These are phyloP conservation scores for Suillus lakei DNA, from an alignment of 768 basidiomycete species.

Conservation along the genomic window DNA sequence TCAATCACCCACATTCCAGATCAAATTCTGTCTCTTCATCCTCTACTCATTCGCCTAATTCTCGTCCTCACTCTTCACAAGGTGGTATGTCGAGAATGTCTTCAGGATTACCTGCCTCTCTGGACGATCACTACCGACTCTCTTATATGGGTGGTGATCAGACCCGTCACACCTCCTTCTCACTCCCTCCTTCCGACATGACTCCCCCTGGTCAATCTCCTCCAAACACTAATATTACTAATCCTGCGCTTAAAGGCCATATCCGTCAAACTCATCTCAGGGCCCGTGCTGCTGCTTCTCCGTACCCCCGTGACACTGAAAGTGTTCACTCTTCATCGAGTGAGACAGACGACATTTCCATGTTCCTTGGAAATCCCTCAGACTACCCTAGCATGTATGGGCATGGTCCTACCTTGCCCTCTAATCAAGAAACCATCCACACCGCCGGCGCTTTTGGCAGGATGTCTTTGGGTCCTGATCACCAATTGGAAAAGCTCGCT, in stretches of 20 bases:
- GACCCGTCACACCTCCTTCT: conserved; percentile 49
- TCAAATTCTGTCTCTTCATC: conserved; percentile 80
- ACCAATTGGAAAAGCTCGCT: conserved; percentile 83
- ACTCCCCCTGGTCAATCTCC: conserved; percentile 63
- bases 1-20: conserved; percentile 69
- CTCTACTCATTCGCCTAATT: conserved; percentile 72
- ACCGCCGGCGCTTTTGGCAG: conserved; percentile 76
- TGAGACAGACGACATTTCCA: conserved; percentile 86
- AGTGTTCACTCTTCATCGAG: conserved; percentile 87
- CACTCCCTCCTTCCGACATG: conserved; percentile 45
- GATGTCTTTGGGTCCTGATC: conserved; percentile 78
- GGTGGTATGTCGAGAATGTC: conserved; percentile 61
- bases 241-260: conserved; percentile 78
- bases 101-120: conserved; percentile 50
- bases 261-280: conserved; percentile 78
- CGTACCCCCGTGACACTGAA: conserved; percentile 86
- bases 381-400: conserved; percentile 76
- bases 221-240: conserved; percentile 75
- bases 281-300: conserved; percentile 80
- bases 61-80: conserved; percentile 81
- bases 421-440: conserved; percentile 55
- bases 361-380: conserved; percentile 65
- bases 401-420: conserved; percentile 43
- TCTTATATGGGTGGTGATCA: conserved; percentile 56
- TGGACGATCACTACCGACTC: conserved; percentile 75